These are phyloP conservation scores for Heliamphora exappendiculata DNA, from an alignment of 148 eudicot species.

Conservation along the genomic window DNA sequence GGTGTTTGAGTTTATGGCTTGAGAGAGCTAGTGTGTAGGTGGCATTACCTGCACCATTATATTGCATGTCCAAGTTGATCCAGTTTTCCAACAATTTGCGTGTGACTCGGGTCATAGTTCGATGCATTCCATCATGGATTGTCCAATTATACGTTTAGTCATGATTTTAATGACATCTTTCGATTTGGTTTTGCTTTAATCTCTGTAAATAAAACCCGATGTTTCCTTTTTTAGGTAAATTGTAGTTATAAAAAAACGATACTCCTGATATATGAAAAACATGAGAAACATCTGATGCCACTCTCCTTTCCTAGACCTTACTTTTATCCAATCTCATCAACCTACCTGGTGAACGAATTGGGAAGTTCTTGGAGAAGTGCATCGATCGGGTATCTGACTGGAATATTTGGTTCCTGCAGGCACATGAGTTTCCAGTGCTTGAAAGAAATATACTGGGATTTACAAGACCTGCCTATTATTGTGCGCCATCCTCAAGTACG, in stretches of 20 bases:
- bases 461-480: slow-evolving; percentile 39
- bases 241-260: not conserved
- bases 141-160: too few species aligned
- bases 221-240: too few species aligned
- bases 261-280: not conserved
- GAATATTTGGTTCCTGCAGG: slow-evolving; percentile 38
- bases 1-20: too few species aligned
- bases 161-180: too few species aligned
- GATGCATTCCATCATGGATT: too few species aligned
- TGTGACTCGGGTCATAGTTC: too few species aligned
- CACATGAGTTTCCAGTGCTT: slow-evolving; percentile 62
- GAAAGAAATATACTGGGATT: slow-evolving; percentile 56
- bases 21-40: too few species aligned
- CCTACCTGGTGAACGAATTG: slow-evolving; percentile 2
- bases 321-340: not conserved
- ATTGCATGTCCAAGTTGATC: too few species aligned
- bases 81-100: too few species aligned
- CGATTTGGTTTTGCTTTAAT: too few species aligned
- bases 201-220: too few species aligned
- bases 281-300: not conserved
- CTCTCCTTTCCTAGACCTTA: not conserved
- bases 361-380: slow-evolving; percentile 1
- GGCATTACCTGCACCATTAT: too few species aligned
- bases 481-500: slow-evolving; percentile 35
- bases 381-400: slow-evolving; percentile 2